A percentile compares a stretch with the other conserved stretches of the same genome.
Evolutionary conservation across 1,284 basidiomycete species (phyloP).

Genomic region (Takashimella tepidaria): DNA sequence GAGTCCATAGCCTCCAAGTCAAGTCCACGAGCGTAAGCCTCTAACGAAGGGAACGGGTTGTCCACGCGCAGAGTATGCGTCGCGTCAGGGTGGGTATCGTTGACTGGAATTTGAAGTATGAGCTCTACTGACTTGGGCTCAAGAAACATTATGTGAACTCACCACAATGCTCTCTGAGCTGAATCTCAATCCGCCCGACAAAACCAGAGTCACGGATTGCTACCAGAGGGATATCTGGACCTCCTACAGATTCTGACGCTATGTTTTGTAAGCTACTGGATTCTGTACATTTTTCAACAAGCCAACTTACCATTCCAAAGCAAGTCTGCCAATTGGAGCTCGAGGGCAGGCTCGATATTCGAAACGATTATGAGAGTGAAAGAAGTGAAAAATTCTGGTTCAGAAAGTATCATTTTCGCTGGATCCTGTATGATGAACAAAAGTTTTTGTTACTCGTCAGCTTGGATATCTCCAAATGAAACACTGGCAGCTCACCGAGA

Average conservation of each 20-base stretch:
- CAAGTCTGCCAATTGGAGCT: conserved; percentile 59
- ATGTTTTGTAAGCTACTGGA: conserved; percentile 6
- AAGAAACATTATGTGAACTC: too few relatives aligned
- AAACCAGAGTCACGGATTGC: conserved; percentile 78
- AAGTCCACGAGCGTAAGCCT: conserved; percentile 64
- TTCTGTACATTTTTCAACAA: neutral
- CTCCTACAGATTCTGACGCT: conserved; percentile 32
- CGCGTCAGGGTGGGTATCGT: conserved; percentile 87
- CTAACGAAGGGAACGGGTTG: conserved; percentile 75
- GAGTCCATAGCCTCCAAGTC: conserved; percentile 72
- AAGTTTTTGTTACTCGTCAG: too few relatives aligned
- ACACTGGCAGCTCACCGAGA: conserved; percentile 51
- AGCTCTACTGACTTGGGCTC: neutral
- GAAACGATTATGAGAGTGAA: conserved; percentile 82
- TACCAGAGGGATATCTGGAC: conserved; percentile 60
- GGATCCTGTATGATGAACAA: conserved; percentile 55
- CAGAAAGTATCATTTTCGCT: conserved; percentile 56
- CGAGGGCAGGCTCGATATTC: conserved; percentile 59
- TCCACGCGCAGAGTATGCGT: conserved; percentile 80
- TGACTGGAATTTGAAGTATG: conserved; percentile 55
- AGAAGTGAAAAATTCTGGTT: conserved; percentile 53
- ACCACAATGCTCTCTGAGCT: conserved; percentile 81
- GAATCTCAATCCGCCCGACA: conserved; percentile 78
- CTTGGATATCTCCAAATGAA: neutral
- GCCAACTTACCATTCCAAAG: conserved; percentile 57